Evolutionary conservation across 2,329 filamentous ascomycete genomes (phyloP).

Genomic region (Colletotrichum nymphaeae): DNA sequence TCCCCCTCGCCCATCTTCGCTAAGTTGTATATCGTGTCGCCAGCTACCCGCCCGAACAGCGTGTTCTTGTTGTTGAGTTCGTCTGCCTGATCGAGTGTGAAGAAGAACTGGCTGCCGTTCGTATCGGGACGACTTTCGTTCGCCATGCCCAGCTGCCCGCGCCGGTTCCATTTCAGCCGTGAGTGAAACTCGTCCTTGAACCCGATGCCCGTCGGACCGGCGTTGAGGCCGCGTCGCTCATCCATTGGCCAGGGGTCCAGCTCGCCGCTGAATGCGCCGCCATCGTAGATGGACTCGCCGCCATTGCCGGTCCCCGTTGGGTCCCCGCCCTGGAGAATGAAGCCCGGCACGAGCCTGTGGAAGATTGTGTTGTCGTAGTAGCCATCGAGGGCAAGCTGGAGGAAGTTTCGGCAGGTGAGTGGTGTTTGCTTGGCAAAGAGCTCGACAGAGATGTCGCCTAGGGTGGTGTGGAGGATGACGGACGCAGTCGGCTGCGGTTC

Average conservation of each 20-base stretch:
- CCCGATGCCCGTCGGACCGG: slow-evolving; percentile 67
- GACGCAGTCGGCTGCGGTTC: slow-evolving; percentile 95
- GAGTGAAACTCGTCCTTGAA: slow-evolving; percentile 92
- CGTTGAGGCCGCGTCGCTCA: slow-evolving; percentile 70
- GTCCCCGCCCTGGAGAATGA: slow-evolving; percentile 95
- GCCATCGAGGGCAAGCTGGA: slow-evolving; percentile 93
- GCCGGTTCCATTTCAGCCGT: slow-evolving; percentile 89
- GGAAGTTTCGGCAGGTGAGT: slow-evolving; percentile 91
- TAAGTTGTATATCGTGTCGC: slow-evolving; percentile 96
- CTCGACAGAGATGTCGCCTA: slow-evolving; percentile 89
- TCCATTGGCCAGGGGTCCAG: slow-evolving; percentile 80
- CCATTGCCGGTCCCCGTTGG: slow-evolving; percentile 93
- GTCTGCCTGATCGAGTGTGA: slow-evolving; percentile 86
- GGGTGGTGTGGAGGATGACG: slow-evolving; percentile 88
- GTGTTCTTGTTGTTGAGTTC: slow-evolving; percentile 93
- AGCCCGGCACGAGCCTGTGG: slow-evolving; percentile 90
- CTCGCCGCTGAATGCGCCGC: slow-evolving; percentile 78
- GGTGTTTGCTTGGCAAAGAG: slow-evolving; percentile 96
- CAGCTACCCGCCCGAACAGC: slow-evolving; percentile 90
- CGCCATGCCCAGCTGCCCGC: slow-evolving; percentile 95
- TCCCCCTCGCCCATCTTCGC: slow-evolving; percentile 94
- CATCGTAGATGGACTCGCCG: slow-evolving; percentile 91
- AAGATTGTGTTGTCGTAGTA: slow-evolving; percentile 97
- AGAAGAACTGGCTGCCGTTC: slow-evolving; percentile 97
- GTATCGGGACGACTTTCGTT: slow-evolving; percentile 82